Evolutionary conservation across 2,329 filamentous ascomycete genomes (phyloP).

Genomic region (Kalaharituber pfeilii): DNA sequence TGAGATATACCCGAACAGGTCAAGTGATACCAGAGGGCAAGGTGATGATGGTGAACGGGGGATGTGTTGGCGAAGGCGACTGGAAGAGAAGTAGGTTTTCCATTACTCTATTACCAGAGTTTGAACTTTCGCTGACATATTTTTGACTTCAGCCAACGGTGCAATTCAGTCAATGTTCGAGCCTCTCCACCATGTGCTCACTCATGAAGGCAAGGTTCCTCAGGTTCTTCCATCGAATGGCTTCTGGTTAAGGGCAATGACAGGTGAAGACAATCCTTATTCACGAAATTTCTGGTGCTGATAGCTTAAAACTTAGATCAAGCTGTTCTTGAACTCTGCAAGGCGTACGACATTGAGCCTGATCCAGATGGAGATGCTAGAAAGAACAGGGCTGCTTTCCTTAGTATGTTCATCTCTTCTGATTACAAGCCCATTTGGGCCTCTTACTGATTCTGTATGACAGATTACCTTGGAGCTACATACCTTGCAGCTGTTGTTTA

Average conservation of each 20-base stretch:
- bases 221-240: background rate
- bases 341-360: background rate
- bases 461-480: background rate
- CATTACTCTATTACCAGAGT: background rate
- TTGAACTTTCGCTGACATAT: background rate
- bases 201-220: background rate
- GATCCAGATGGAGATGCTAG: constrained; percentile 1
- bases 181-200: background rate
- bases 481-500: background rate
- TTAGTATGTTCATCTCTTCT: background rate
- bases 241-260: constrained; percentile 1
- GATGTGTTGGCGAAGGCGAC: background rate
- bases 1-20: background rate
- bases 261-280: background rate
- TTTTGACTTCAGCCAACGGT: background rate
- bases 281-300: background rate
- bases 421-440: background rate
- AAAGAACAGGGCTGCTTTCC: background rate
- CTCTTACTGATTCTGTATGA: background rate
- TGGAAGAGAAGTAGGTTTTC: background rate
- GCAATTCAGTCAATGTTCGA: background rate
- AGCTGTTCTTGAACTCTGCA: background rate
- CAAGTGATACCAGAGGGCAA: background rate
- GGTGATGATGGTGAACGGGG: background rate
- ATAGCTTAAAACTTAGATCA: background rate